Evolutionary conservation across 805 yeast genomes (phyloP), one percentile per base, ranked within the genome.

Genomic region (Ogataea paraovalis): DNA sequence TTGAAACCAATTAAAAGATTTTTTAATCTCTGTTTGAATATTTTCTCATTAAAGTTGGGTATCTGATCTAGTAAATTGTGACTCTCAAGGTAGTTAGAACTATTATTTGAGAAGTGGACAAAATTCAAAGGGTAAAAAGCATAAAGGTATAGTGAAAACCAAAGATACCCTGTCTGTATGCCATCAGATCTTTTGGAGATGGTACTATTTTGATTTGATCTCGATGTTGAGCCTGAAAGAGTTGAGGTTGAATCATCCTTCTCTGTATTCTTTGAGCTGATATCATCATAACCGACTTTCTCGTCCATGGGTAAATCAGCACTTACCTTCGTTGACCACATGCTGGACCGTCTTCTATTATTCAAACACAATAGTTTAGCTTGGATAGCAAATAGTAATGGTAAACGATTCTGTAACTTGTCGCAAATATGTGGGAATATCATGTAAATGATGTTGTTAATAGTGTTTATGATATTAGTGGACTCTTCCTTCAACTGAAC

Each of bases 51-150:
- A 32, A 32, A 43, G 5, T 16, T 6, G 12, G 53, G 6, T 3
- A 41, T 28, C 13, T 22, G 39, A 8, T 42, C 20, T 6, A 48
- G 16, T 66, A 58, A 53, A 18, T 45, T 41, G 44, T 58, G 50
- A 44, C 47, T 36, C 7, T 53, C 44, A 33, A 66, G 52, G 53
- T 69, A 79, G 34, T 59, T 58, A 3, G 59, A 49, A 4, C 86
- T 80, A 39, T 64, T 60, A 19, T 69, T 65, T 18, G 73, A 52
- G 54, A 77, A 81, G 6, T 59, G 53, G 21, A 72, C 54, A 4
- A 80, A 62, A 50, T 76, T 76, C 20, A 71, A 58, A 0, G 87
- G 87, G 49, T 72, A 82, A 12, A 82, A 58, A 0, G 84, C 87
- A 52, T 83, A 83, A 1, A 82, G 57, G 22, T 79, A 61, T 1